Conservation (phyloP, 2,329 filamentous ascomycete genomes). For the Alternaria tenuissima region DNA sequence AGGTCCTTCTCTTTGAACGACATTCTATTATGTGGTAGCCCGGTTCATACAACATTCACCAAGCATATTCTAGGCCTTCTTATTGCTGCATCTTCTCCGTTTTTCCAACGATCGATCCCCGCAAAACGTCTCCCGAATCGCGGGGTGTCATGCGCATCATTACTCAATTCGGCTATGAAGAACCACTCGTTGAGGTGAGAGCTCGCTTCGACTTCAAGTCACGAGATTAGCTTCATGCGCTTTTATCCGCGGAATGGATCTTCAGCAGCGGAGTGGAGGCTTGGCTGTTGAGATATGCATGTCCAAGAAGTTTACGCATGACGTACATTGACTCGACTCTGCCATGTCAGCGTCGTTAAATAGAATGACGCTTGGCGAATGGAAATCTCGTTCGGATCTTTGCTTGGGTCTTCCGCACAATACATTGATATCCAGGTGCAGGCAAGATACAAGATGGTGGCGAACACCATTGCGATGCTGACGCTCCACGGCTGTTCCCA, state of each 20-base stretch:
- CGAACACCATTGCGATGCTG: too few species aligned
- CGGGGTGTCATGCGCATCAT: slow-evolving; percentile 12
- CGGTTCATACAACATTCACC: too few species aligned
- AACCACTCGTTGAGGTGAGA: neutral
- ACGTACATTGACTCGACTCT: slow-evolving; percentile 3
- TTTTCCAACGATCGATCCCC: slow-evolving; percentile 13
- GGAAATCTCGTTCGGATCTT: too few species aligned
- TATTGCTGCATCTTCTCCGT: neutral
- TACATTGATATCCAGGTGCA: too few species aligned
- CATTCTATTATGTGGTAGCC: neutral
- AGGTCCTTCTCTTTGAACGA: neutral
- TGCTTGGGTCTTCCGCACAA: neutral
- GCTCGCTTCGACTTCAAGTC: neutral
- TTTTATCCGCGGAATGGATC: neutral
- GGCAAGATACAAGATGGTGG: too few species aligned
- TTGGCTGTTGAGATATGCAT: slow-evolving; percentile 3
- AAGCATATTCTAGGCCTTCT: neutral
- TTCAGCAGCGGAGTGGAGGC: neutral
- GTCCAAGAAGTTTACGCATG: neutral
- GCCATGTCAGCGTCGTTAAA: slow-evolving; percentile 1
- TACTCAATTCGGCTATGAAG: neutral
- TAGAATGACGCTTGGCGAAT: neutral
- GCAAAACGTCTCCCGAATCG: slow-evolving; percentile 13
- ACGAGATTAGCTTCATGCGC: neutral
- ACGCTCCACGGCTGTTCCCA: neutral